Evolutionary conservation across 2,329 filamentous ascomycete genomes (phyloP).

Genomic region (Neofusicoccum laricinum): DNA sequence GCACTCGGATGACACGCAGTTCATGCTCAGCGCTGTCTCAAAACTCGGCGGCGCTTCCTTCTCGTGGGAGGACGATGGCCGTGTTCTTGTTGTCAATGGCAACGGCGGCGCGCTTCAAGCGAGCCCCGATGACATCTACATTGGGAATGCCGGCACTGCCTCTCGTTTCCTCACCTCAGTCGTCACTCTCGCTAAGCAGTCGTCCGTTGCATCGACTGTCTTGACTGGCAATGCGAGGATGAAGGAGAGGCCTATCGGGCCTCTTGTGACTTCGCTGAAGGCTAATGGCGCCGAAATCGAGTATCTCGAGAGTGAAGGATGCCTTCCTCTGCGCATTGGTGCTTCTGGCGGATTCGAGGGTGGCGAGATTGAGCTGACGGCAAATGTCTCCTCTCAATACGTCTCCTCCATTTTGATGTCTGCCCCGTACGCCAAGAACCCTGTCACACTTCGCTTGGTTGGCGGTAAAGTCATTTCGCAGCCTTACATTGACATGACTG

Average conservation of each 20-base stretch:
- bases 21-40: conserved; percentile 90
- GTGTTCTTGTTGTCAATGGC: conserved; percentile 82
- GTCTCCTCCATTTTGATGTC: conserved; percentile 97
- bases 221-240: conserved; percentile 93
- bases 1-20: conserved; percentile 95
- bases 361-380: conserved; percentile 85
- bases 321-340: conserved; percentile 77
- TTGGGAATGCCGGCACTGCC: conserved; percentile 94
- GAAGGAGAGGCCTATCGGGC: conserved; percentile 92
- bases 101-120: conserved; percentile 84
- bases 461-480: conserved; percentile 98
- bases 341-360: conserved; percentile 60
- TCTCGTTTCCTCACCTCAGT: conserved; percentile 94
- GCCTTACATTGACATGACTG: conserved; percentile 97
- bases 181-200: conserved; percentile 73
- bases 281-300: conserved; percentile 83
- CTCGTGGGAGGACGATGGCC: conserved; percentile 92
- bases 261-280: conserved; percentile 84
- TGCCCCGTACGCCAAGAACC: conserved; percentile 91
- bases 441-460: conserved; percentile 83
- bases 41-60: conserved; percentile 84
- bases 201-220: conserved; percentile 64
- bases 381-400: conserved; percentile 98
- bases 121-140: conserved; percentile 74
- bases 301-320: conserved; percentile 79